Conservation (phyloP, 23 red algal genomes). For the Gracilaria vermiculophylla region DNA sequence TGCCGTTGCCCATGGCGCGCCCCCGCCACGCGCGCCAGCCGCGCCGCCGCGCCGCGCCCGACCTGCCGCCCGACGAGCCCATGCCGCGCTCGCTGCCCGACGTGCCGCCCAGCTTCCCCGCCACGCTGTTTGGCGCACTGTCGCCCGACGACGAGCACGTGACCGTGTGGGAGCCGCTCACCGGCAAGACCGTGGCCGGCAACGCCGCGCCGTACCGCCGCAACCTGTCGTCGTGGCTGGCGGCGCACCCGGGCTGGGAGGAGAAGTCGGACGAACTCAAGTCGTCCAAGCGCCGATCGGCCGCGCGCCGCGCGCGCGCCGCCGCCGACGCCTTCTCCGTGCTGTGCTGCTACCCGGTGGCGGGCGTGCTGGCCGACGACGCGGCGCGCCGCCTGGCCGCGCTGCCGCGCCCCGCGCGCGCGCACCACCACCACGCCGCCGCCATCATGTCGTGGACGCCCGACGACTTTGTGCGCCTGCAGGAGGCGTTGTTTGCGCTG, state of each 20-base stretch:
- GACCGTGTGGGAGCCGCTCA: constrained; percentile 95
- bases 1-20: no score
- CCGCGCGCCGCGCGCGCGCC: constrained; percentile 70
- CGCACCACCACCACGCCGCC: neutral
- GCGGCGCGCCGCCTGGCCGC: constrained; percentile 2
- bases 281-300: constrained; percentile 86
- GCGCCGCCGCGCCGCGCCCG: no score
- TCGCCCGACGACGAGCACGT: constrained; percentile 96
- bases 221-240: constrained; percentile 89
- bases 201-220: constrained; percentile 97
- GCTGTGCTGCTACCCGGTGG: constrained; percentile 76
- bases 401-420: neutral
- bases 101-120: constrained; percentile 55
- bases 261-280: constrained; percentile 97
- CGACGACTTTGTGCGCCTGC: constrained; percentile 85
- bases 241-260: constrained; percentile 84
- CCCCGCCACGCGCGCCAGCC: no score
- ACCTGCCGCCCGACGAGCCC: neutral
- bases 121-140: constrained; percentile 50
- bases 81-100: constrained; percentile 52
- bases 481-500: constrained; percentile 81
- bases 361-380: constrained; percentile 32
- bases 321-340: constrained; percentile 73
- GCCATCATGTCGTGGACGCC: constrained; percentile 70
- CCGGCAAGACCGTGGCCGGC: constrained; percentile 96